phyloP scores from a whole-genome alignment of 352 stramenopile genomes.

The Achlya hypogyna region DNA sequence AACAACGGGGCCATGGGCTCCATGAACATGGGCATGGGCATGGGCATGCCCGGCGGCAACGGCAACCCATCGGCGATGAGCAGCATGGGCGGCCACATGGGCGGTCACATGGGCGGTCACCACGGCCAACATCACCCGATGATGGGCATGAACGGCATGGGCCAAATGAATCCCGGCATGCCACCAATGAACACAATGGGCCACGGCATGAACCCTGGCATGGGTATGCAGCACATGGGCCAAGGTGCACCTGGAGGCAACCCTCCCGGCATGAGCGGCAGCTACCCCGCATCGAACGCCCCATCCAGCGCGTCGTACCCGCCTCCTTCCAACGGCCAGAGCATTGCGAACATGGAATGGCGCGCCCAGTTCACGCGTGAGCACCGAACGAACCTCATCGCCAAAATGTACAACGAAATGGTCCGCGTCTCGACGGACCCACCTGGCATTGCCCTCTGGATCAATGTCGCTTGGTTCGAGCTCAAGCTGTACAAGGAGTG shows the following conservation, averaged over 20 bases:
- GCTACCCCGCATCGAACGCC: background rate
- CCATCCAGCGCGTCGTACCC: background rate
- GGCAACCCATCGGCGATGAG: slow-evolving; percentile 22
- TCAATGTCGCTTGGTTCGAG: slow-evolving; percentile 82
- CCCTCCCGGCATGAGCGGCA: background rate
- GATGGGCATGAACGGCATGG: slow-evolving; percentile 50
- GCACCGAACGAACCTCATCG: slow-evolving; percentile 74
- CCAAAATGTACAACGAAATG: slow-evolving; percentile 83
- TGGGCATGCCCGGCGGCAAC: slow-evolving; percentile 11
- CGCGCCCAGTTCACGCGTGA: slow-evolving; percentile 73
- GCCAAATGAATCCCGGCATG: slow-evolving; percentile 31
- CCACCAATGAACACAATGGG: slow-evolving; percentile 17
- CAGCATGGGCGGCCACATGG: slow-evolving; percentile 36
- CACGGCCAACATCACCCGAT: slow-evolving; percentile 38
- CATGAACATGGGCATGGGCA: slow-evolving; percentile 40
- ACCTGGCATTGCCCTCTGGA: slow-evolving; percentile 77
- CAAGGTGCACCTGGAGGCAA: background rate
- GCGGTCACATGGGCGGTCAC: slow-evolving; percentile 30
- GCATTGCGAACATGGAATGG: slow-evolving; percentile 43
- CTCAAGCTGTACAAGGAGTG: slow-evolving; percentile 77
- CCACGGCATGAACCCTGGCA: slow-evolving; percentile 12
- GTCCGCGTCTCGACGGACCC: slow-evolving; percentile 71
- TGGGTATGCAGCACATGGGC: slow-evolving; percentile 12
- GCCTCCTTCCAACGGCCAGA: slow-evolving; percentile 21
- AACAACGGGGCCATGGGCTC: slow-evolving; percentile 1